Base-by-base conservation (phyloP, 768 basidiomycete species). In the Tephrocybe sp. region DNA sequence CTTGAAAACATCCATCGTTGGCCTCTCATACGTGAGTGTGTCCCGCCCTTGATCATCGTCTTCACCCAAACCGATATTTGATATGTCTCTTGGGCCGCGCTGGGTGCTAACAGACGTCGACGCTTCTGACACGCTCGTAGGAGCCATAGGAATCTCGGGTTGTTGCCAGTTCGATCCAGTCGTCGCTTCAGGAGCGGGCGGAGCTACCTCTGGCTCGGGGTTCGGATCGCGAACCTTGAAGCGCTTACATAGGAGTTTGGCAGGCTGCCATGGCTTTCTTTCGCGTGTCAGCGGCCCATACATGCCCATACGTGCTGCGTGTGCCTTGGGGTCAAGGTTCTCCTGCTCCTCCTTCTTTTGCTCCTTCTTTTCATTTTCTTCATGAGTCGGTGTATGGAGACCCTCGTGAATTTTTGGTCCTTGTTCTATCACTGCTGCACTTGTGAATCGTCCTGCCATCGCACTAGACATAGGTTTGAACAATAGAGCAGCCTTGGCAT, bases 361-460 rank as follows among this genome's bases (percentile, higher is more conserved):
- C 50, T 73, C 71, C 29, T 67, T 71, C 47, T 74, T 69, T 39
- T 67, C 65, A 1, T 70, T 67, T 36, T 80, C 78, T 27, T 76
- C 72, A 1, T 61, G 57, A 5, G 71, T 66, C 0, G 87, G 86
- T 31, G 75, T 79, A 56, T 88, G 80, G 42, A 92, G 62, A 1
- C 91, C 91, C 62, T 85, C 87, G 24, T 80, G 60, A 11, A 81
- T 63, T 47, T 79, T 75, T 4, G 85, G 79, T 1, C 79, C 86
- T 4, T 67, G 63, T 22, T 91, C 90, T n/a, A 90, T 68, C 12
- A 84, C 75, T 0, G 79, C 78, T 0, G 91, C 90, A 49, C 82
- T 87, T 4, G 88, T 92, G 66, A 98, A 98, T n/a, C 95, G 79
- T 18, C 84, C 87, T 0, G 93, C 92, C 91, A 98, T 97, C 13